phyloP scores from a whole-genome alignment of 257 asterid species.

The Solanum pennellii region DNA sequence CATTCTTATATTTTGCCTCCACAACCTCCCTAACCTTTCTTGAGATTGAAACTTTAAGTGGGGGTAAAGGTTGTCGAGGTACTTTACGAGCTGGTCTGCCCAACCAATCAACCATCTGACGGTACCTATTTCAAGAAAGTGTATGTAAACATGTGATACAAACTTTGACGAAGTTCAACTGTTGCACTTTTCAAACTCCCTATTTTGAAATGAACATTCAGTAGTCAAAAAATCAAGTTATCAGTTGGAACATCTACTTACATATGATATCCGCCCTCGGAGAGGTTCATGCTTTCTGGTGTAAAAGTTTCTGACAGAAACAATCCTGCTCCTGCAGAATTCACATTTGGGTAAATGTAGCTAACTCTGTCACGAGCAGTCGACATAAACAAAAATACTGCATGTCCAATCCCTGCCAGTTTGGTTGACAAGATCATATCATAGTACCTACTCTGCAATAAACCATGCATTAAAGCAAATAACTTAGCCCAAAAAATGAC shows the following conservation, averaged over 20 bases:
- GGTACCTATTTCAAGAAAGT: conserved; percentile 34
- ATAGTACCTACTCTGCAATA: conserved; percentile 64
- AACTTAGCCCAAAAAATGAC: not conserved
- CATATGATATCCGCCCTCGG: conserved; percentile 78
- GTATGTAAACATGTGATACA: not conserved
- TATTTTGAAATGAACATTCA: not conserved
- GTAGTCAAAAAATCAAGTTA: not conserved
- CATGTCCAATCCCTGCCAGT: conserved; percentile 81
- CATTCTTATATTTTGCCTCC: conserved; percentile 55
- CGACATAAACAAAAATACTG: conserved; percentile 70
- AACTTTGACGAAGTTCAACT: not conserved
- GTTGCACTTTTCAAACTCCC: not conserved
- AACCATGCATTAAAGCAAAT: not conserved
- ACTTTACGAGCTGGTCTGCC: conserved; percentile 66
- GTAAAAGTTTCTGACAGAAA: conserved; percentile 56
- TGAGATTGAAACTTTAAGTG: conserved; percentile 55
- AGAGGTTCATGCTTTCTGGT: conserved; percentile 40
- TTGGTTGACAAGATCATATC: conserved; percentile 74
- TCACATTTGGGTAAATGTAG: conserved; percentile 75
- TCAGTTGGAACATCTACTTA: conserved; percentile 8
- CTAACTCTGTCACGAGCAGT: conserved; percentile 71
- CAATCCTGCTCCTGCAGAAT: conserved; percentile 78
- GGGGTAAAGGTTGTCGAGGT: conserved; percentile 57
- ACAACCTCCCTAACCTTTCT: conserved; percentile 71
- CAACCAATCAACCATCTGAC: conserved; percentile 66